Evolutionary conservation across 225 moss, liverwort and hornwort species (phyloP), one percentile per base, ranked within the genome.

Genomic region (Thuidium tamariscinum): DNA sequence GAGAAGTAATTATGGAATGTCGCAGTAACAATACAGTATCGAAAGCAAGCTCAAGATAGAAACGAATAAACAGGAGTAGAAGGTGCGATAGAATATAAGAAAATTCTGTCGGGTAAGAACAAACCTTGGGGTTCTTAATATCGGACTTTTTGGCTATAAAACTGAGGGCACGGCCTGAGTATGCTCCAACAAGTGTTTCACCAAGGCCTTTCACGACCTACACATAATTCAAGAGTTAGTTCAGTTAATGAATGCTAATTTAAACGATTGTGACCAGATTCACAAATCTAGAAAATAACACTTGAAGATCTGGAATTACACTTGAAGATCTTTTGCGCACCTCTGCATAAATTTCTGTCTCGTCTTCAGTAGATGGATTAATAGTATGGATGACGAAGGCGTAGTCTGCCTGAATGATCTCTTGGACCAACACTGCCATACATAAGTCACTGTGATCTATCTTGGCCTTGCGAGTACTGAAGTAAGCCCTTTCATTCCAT

Each of bases 401-500:
- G 55, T 98, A 98, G 88, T 98, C 97, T 37, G 96, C 98, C 72
- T 92, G 94, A 49, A 98, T 94, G 56, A 98, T 94, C 88, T 97
- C 98, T 91, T 98, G 98, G 34, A 98, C 94, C 32, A 98, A 92
- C 67, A 98, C 97, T 52, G 97, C 96, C 98, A 98, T 98, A 89
- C 92, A 97, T 39, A 98, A 92, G 89, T 97, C 96, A 48, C 86
- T 92, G 69, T 98, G 98, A 89, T 98, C 96, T 71, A 98, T 98
- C 84, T 94, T 95, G 84, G 94, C 94, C 86, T 98, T 98, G 87
- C 96, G 93, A 62, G 94, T 95, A 81, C 98, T 98, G 92, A 98
- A 98, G 89, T 97, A 98, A 12, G 98, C 98, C 66, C 98, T 90
- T 86, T 97, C 97, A 84, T 98, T 98, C 97, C 98, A 98, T 88